These are phyloP conservation scores for Infundibulicybe gibba DNA, from an alignment of 768 basidiomycete genomes.

Conservation along the genomic window DNA sequence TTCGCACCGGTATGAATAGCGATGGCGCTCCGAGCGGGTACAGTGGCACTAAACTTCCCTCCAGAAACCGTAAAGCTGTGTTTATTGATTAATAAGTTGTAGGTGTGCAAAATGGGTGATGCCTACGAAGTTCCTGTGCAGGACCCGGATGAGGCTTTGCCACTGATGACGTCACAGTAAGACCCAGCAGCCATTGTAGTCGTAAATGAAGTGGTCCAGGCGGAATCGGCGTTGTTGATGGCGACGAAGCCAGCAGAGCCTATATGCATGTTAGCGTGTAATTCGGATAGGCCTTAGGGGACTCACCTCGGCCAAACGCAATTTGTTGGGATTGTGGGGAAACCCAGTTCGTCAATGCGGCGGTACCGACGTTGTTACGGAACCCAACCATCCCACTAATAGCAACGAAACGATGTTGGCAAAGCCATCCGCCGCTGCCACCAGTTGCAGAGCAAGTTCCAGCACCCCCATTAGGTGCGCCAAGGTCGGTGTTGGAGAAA, in stretches of 20 bases:
- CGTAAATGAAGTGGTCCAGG: constrained; percentile 53
- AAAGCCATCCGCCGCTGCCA: constrained; percentile 60
- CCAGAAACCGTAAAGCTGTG: constrained; percentile 44
- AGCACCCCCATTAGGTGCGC: constrained; percentile 56
- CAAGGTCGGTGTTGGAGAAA: constrained; percentile 46
- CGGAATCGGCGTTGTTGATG: constrained; percentile 59
- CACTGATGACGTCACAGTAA: constrained; percentile 66
- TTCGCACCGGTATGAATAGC: constrained; percentile 50
- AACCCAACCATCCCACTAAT: constrained; percentile 65
- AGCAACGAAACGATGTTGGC: constrained; percentile 60
- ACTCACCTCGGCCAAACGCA: constrained; percentile 60
- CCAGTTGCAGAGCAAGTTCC: constrained; percentile 49
- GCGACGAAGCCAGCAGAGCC: constrained; percentile 58
- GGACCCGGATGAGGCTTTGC: constrained; percentile 28
- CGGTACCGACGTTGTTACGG: constrained; percentile 51
- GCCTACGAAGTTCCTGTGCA: constrained; percentile 54
- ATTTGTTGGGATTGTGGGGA: constrained; percentile 56
- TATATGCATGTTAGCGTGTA: constrained; percentile 13
- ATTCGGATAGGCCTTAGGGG: not conserved
- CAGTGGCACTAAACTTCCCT: constrained; percentile 46
- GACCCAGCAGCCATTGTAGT: constrained; percentile 54
- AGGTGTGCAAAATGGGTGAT: not conserved
- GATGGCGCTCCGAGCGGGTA: constrained; percentile 48
- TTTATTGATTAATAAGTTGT: not conserved
- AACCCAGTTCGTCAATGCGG: constrained; percentile 52